A percentile compares a stretch with the other conserved stretches of the same genome.
Conservation (phyloP, 2,329 filamentous ascomycete genomes). For the Epichloe sylvatica region DNA sequence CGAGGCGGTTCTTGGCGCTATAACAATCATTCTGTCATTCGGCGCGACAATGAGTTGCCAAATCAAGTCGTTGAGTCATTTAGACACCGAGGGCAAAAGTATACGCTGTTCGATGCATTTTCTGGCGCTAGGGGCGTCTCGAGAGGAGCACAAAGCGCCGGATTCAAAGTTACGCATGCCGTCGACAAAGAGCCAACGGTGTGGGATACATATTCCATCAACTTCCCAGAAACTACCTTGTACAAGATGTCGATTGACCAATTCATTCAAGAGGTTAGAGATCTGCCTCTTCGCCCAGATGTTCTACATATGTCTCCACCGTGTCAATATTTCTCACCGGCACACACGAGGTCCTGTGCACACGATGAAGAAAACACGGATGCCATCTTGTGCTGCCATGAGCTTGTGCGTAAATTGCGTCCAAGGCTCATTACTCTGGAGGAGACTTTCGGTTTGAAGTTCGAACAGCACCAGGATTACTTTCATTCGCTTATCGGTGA, state of each 20-base stretch:
- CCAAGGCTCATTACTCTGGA: slow-evolving; percentile 66
- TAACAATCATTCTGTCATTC: neutral
- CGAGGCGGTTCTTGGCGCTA: slow-evolving; percentile 19
- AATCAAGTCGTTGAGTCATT: too few species aligned
- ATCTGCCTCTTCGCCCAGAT: slow-evolving; percentile 34
- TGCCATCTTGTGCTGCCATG: slow-evolving; percentile 36
- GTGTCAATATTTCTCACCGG: slow-evolving; percentile 62
- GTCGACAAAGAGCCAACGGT: slow-evolving; percentile 50
- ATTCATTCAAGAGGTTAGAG: slow-evolving; percentile 28
- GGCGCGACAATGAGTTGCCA: neutral
- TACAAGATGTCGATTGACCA: slow-evolving; percentile 32
- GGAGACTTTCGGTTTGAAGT: slow-evolving; percentile 57
- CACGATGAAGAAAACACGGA: slow-evolving; percentile 59
- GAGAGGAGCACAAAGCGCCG: slow-evolving; percentile 43
- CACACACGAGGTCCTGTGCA: slow-evolving; percentile 53
- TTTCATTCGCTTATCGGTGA: slow-evolving; percentile 48
- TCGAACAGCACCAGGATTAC: slow-evolving; percentile 35
- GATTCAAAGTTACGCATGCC: slow-evolving; percentile 44
- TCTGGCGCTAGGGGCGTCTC: slow-evolving; percentile 61
- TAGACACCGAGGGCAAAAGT: slow-evolving; percentile 27
- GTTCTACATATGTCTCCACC: slow-evolving; percentile 64
- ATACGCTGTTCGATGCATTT: slow-evolving; percentile 59
- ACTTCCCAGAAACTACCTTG: slow-evolving; percentile 40
- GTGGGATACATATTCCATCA: slow-evolving; percentile 40
- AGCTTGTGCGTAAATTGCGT: slow-evolving; percentile 41